These are phyloP conservation scores for Hyaloscypha variabilis DNA, from an alignment of 495 filamentous ascomycete species.

Conservation along the genomic window DNA sequence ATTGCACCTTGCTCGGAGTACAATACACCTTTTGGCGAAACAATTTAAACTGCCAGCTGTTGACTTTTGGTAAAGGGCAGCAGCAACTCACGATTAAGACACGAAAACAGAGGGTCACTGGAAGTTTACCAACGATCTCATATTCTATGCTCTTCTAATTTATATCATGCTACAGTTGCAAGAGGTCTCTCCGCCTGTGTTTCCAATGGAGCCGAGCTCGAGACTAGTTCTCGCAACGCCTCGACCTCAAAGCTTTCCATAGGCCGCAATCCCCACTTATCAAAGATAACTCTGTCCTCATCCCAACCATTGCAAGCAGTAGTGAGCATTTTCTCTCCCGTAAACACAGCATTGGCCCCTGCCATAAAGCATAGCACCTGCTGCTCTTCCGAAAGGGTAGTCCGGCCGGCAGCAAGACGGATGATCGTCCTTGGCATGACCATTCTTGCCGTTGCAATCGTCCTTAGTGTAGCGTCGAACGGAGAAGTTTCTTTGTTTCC, in stretches of 20 bases:
- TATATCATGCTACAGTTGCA: constrained; percentile 9
- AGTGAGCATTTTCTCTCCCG: constrained; percentile 90
- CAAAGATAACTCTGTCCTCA: constrained; percentile 79
- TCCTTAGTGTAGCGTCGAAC: constrained; percentile 70
- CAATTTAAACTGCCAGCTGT: neutral
- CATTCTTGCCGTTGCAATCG: constrained; percentile 76
- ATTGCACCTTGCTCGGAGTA: too few relatives aligned
- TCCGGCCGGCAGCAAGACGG: constrained; percentile 77
- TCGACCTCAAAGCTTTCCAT: constrained; percentile 58
- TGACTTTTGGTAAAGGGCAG: too few relatives aligned
- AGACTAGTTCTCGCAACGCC: constrained; percentile 26
- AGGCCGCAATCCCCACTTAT: constrained; percentile 72
- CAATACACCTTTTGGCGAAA: neutral
- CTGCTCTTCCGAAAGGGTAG: constrained; percentile 77
- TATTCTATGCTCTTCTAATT: neutral
- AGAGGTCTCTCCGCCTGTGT: constrained; percentile 2
- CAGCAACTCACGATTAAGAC: neutral
- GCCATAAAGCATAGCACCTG: constrained; percentile 84
- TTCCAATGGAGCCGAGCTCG: constrained; percentile 21
- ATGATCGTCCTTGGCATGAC: constrained; percentile 82
- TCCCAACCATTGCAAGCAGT: constrained; percentile 88
- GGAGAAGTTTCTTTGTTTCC: constrained; percentile 69
- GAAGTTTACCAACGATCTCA: neutral
- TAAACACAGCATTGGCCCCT: constrained; percentile 87
- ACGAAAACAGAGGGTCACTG: neutral